A percentile compares a stretch with the other conserved stretches of the same genome.
These are phyloP conservation scores for Globisporangium paddicum DNA, from an alignment of 352 stramenopile genomes.

Conservation along the genomic window DNA sequence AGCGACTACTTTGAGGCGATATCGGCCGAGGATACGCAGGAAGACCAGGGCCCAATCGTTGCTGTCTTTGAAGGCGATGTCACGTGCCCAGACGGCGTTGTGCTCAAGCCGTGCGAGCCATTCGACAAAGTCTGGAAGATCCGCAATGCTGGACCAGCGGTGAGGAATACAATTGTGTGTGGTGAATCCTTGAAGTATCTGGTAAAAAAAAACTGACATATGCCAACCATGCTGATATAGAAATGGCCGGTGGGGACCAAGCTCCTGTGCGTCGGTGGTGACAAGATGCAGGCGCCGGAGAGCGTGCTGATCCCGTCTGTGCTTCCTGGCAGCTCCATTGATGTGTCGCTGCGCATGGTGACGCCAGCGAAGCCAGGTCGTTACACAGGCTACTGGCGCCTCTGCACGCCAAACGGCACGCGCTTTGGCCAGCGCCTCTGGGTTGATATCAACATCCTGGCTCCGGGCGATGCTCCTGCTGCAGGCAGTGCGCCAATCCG, in stretches of 20 bases:
- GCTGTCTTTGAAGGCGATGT: slow-evolving; percentile 87
- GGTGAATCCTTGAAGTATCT: neutral
- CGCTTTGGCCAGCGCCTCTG: slow-evolving; percentile 87
- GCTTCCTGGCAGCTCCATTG: slow-evolving; percentile 56
- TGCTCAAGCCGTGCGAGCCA: slow-evolving; percentile 52
- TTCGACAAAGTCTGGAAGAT: slow-evolving; percentile 89
- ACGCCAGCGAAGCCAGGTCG: slow-evolving; percentile 35
- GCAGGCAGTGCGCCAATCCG: slow-evolving; percentile 24
- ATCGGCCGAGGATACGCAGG: slow-evolving; percentile 60
- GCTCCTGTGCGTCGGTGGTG: slow-evolving; percentile 63
- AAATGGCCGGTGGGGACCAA: slow-evolving; percentile 74
- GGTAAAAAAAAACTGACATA: neutral
- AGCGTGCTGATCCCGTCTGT: slow-evolving; percentile 70
- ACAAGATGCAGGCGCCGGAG: slow-evolving; percentile 72
- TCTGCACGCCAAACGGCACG: slow-evolving; percentile 71
- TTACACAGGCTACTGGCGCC: slow-evolving; percentile 89
- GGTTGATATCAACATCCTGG: slow-evolving; percentile 66
- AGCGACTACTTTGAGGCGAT: slow-evolving; percentile 78
- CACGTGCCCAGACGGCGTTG: slow-evolving; percentile 78
- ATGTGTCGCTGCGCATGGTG: slow-evolving; percentile 72
- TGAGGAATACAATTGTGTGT: slow-evolving; percentile 2
- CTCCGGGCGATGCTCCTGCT: slow-evolving; percentile 58
- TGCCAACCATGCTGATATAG: slow-evolving; percentile 10
- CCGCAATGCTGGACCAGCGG: slow-evolving; percentile 64
- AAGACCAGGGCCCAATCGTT: slow-evolving; percentile 60